Evolutionary conservation across 208 protist species (phyloP).

Genomic region (Crithidia sp.): DNA sequence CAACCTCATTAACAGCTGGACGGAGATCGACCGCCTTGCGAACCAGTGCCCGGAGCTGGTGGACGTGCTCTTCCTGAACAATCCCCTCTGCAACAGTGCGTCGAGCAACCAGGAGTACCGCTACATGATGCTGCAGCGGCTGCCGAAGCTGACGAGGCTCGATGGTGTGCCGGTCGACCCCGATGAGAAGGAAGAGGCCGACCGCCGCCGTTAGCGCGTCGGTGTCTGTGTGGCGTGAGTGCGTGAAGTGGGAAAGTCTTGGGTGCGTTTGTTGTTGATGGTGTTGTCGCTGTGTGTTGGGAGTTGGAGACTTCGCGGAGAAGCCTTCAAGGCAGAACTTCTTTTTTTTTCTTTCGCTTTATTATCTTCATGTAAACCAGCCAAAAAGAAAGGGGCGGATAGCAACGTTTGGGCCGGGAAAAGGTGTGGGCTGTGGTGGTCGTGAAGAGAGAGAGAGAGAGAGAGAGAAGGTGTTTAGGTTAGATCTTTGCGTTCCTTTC

Average conservation of each 20-base stretch:
- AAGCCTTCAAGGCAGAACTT: background rate
- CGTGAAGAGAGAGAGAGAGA: too few relatives aligned
- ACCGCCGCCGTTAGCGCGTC: slow-evolving; percentile 66
- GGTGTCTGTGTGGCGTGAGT: background rate
- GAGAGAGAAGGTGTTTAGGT: too few relatives aligned
- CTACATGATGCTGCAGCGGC: slow-evolving; percentile 86
- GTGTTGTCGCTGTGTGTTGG: slow-evolving; percentile 6
- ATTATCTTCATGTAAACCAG: background rate
- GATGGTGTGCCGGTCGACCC: slow-evolving; percentile 91
- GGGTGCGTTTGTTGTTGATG: background rate
- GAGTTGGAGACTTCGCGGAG: background rate
- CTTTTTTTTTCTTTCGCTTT: background rate
- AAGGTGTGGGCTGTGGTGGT: too few relatives aligned
- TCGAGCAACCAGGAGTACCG: slow-evolving; percentile 84
- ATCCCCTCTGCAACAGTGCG: slow-evolving; percentile 88
- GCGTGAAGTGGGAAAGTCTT: background rate
- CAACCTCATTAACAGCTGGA: slow-evolving; percentile 95
- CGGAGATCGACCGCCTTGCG: slow-evolving; percentile 92
- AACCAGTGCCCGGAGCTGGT: slow-evolving; percentile 93
- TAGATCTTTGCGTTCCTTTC: too few relatives aligned
- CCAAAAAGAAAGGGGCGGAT: too few relatives aligned
- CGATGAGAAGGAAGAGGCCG: slow-evolving; percentile 92
- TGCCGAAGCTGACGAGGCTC: slow-evolving; percentile 85
- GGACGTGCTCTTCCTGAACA: slow-evolving; percentile 94
- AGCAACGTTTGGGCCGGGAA: too few relatives aligned